phyloP scores from a whole-genome alignment of 2,329 filamentous ascomycete genomes.

The Fusarium clavum region DNA sequence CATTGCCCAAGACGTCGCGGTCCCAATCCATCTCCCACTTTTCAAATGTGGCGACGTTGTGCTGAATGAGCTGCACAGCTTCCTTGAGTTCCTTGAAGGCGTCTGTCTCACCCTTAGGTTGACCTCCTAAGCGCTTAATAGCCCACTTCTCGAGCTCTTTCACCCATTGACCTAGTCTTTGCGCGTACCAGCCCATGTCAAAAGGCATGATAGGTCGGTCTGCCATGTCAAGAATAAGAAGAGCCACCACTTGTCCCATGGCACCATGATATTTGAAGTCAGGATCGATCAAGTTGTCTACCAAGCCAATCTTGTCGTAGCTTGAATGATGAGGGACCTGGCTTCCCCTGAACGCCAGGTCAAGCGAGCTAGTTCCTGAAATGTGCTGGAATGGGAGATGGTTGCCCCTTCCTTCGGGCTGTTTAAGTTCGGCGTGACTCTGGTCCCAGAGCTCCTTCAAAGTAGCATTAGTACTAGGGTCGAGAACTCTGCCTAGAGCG shows the following conservation, averaged over 20 bases:
- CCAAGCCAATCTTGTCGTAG: slow-evolving; percentile 91
- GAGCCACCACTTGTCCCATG: slow-evolving; percentile 81
- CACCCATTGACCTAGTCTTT: slow-evolving; percentile 72
- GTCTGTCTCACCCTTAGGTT: slow-evolving; percentile 23
- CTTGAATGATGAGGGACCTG: slow-evolving; percentile 81
- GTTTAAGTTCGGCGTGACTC: slow-evolving; percentile 69
- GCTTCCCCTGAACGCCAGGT: slow-evolving; percentile 80
- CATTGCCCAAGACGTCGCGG: slow-evolving; percentile 73
- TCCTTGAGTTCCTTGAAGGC: slow-evolving; percentile 56
- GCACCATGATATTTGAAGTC: slow-evolving; percentile 83
- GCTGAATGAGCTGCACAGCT: slow-evolving; percentile 70
- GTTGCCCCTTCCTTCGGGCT: slow-evolving; percentile 81
- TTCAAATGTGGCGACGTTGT: slow-evolving; percentile 68
- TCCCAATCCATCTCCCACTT: slow-evolving; percentile 85
- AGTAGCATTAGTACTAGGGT: slow-evolving; percentile 78
- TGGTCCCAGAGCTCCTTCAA: slow-evolving; percentile 82
- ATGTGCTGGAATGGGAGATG: slow-evolving; percentile 93
- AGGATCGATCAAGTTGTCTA: slow-evolving; percentile 82
- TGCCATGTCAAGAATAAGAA: slow-evolving; percentile 86
- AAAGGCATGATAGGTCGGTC: slow-evolving; percentile 86
- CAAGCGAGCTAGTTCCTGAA: slow-evolving; percentile 86
- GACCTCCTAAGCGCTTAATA: slow-evolving; percentile 50
- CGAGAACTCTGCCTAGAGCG: slow-evolving; percentile 78
- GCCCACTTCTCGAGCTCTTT: slow-evolving; percentile 73
- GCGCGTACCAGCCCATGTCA: slow-evolving; percentile 79